Evolutionary conservation across 176 grass and related monocot species (phyloP).

Genomic region (Tillandsia leiboldiana): DNA sequence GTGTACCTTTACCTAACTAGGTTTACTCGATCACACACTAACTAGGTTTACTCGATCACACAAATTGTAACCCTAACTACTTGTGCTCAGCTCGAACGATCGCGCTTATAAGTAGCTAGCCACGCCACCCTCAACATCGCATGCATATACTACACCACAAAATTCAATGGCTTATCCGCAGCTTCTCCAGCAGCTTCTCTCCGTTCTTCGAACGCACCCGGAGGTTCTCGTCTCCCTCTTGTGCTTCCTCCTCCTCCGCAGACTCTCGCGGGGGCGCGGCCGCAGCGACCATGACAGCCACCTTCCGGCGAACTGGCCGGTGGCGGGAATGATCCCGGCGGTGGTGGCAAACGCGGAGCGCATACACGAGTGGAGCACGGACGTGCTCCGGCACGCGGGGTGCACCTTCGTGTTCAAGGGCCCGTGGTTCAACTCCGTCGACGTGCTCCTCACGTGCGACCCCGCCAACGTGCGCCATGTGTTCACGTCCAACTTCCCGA

Average conservation of each 20-base stretch:
- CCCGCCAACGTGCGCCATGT: conserved; percentile 41
- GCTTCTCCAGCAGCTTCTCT: conserved; percentile 18
- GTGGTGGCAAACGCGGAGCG: conserved; percentile 1
- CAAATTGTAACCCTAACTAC: no score
- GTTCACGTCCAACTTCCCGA: conserved; percentile 22
- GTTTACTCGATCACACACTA: no score
- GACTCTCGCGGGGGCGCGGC: neutral
- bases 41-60: no score
- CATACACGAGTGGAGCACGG: conserved; percentile 28
- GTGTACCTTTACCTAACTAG: no score
- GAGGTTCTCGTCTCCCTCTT: conserved; percentile 32
- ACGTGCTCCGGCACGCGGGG: conserved; percentile 19
- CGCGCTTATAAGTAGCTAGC: neutral
- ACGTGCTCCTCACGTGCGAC: conserved; percentile 44
- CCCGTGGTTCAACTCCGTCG: conserved; percentile 27
- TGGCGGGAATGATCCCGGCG: conserved; percentile 48
- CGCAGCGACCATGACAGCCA: neutral
- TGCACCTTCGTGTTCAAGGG: conserved; percentile 43
- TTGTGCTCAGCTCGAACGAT: neutral
- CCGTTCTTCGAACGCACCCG: conserved; percentile 10
- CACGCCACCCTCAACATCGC: neutral
- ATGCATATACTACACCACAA: neutral
- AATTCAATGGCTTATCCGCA: neutral
- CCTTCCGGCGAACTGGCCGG: conserved; percentile 33
- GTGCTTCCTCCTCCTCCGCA: conserved; percentile 28